Evolutionary conservation across 768 basidiomycete species (phyloP).

Genomic region (Kwoniella bestiolae): DNA sequence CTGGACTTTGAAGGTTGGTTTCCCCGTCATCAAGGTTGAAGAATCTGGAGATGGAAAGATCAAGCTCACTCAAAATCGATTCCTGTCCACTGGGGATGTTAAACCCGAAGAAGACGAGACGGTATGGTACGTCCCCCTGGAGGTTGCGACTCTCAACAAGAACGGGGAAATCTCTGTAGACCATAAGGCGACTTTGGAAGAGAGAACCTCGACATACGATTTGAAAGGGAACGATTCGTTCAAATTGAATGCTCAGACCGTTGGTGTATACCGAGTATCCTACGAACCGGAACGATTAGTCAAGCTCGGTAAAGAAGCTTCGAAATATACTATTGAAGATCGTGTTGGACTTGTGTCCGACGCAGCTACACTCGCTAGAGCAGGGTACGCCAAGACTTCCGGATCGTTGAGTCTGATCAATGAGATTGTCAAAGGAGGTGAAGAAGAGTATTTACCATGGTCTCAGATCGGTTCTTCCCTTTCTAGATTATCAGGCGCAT

Average conservation of each 20-base stretch:
- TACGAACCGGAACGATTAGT: conserved; percentile 80
- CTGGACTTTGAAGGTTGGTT: conserved; percentile 89
- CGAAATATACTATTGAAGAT: conserved; percentile 82
- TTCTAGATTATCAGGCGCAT: conserved; percentile 65
- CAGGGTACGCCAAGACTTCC: conserved; percentile 77
- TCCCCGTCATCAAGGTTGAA: conserved; percentile 84
- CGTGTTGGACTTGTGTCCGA: conserved; percentile 88
- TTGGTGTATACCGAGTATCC: conserved; percentile 83
- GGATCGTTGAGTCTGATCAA: conserved; percentile 75
- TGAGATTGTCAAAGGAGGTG: conserved; percentile 65
- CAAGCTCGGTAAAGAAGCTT: conserved; percentile 78
- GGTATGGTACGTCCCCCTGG: conserved; percentile 81
- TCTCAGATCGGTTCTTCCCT: conserved; percentile 68
- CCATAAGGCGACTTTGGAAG: conserved; percentile 67
- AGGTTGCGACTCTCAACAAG: conserved; percentile 65
- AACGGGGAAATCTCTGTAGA: conserved; percentile 68
- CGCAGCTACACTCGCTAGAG: conserved; percentile 75
- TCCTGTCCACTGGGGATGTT: conserved; percentile 80
- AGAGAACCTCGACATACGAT: conserved; percentile 69
- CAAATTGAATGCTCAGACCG: conserved; percentile 88
- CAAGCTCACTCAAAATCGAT: conserved; percentile 83
- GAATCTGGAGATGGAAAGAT: conserved; percentile 72
- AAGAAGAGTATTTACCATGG: conserved; percentile 87
- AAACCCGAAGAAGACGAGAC: conserved; percentile 84
- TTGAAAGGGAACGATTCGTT: conserved; percentile 71